phyloP scores from a whole-genome alignment of 805 yeast genomes.

The Kockiozyma suomiensis region DNA sequence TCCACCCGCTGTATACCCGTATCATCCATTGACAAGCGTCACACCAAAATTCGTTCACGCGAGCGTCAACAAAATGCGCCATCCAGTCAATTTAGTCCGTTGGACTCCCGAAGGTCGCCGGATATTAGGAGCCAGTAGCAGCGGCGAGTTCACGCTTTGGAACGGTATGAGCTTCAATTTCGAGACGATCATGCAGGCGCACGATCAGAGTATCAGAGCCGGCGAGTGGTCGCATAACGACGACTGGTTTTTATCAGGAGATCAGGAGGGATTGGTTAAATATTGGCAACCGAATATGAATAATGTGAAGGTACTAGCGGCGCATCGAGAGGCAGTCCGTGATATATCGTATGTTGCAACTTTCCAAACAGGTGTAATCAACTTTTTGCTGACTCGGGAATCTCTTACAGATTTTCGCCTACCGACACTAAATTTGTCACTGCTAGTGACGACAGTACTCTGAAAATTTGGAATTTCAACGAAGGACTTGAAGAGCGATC shows the following conservation, averaged over 20 bases:
- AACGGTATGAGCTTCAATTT: constrained; percentile 93
- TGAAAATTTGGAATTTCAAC: constrained; percentile 94
- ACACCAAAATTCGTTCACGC: constrained; percentile 86
- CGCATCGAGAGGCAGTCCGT: constrained; percentile 79
- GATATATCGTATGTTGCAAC: constrained; percentile 57
- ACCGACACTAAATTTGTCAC: constrained; percentile 91
- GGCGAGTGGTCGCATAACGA: constrained; percentile 83
- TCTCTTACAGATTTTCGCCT: constrained; percentile 62
- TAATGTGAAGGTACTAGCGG: constrained; percentile 79
- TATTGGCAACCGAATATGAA: constrained; percentile 98
- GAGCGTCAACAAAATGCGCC: constrained; percentile 87
- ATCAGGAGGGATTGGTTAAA: constrained; percentile 86
- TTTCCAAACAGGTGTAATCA: no score
- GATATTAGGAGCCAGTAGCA: constrained; percentile 81
- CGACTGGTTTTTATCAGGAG: constrained; percentile 94
- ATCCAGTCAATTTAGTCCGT: constrained; percentile 51
- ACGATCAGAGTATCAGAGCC: constrained; percentile 83
- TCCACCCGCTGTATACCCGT: constrained; percentile 64
- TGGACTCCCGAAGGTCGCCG: constrained; percentile 98
- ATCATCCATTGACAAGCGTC: constrained; percentile 59
- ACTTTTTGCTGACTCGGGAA: background rate
- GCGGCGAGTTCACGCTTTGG: constrained; percentile 97
- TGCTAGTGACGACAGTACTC: constrained; percentile 85
- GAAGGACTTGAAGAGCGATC: constrained; percentile 80
- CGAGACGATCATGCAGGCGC: constrained; percentile 93